These are phyloP conservation scores for Carallia pectinifolia DNA, from an alignment of 345 rosid genomes.

Conservation along the genomic window DNA sequence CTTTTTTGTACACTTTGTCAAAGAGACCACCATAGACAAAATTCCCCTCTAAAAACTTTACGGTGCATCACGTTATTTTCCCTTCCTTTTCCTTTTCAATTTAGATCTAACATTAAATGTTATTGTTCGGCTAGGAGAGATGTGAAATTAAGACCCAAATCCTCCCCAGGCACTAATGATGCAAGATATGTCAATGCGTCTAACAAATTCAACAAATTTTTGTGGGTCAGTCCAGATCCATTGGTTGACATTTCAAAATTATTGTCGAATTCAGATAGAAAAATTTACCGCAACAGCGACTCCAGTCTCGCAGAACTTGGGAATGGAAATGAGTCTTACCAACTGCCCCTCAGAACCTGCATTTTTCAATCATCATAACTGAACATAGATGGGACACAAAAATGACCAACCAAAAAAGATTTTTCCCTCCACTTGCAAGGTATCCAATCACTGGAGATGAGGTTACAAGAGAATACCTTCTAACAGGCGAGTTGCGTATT, in stretches of 20 bases:
- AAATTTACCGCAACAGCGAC: slow-evolving; percentile 74
- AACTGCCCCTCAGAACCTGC: slow-evolving; percentile 83
- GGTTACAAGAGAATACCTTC: slow-evolving; percentile 45
- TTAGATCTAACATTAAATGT: background rate
- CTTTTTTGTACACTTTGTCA: background rate
- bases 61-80: background rate
- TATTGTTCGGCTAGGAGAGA: background rate
- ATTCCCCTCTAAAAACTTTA: background rate
- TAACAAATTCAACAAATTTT: slow-evolving; percentile 6
- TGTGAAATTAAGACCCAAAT: background rate
- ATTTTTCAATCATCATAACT: slow-evolving; percentile 11
- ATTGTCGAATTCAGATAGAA: slow-evolving; percentile 5
- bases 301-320: slow-evolving; percentile 74
- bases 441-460: background rate
- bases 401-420: background rate
- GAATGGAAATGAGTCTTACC: slow-evolving; percentile 71
- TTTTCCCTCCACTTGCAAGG: background rate
- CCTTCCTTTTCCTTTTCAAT: background rate
- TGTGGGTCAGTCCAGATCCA: background rate
- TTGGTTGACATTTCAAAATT: background rate
- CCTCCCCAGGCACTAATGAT: background rate
- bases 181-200: slow-evolving; percentile 2
- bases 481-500: slow-evolving; percentile 54
- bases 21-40: background rate
- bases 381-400: background rate